These are phyloP conservation scores for Penicillium paxilli DNA, from an alignment of 495 filamentous ascomycete species.

Conservation along the genomic window DNA sequence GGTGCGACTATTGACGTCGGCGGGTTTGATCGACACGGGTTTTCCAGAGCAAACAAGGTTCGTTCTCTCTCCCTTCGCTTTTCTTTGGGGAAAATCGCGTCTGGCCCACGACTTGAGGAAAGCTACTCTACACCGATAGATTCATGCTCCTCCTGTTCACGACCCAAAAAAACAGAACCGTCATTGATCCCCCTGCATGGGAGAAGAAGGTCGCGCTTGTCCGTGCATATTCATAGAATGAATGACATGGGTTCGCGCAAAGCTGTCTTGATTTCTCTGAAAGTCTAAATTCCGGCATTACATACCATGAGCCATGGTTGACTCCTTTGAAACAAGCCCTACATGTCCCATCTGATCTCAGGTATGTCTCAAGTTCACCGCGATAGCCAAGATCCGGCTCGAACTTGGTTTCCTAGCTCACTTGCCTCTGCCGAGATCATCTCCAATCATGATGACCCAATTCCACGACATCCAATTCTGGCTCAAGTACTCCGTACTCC, in stretches of 20 bases:
- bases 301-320: neutral
- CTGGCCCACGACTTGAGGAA: neutral
- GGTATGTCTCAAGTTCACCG: neutral
- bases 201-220: neutral
- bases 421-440: neutral
- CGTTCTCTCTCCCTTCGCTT: constrained; percentile 2
- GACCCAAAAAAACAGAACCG: neutral
- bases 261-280: neutral
- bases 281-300: neutral
- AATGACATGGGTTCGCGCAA: neutral
- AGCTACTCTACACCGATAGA: neutral
- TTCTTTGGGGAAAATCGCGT: constrained; percentile 10
- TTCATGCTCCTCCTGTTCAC: no score
- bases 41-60: constrained; percentile 4
- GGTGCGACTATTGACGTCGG: constrained; percentile 18
- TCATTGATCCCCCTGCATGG: neutral
- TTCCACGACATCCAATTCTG: neutral
- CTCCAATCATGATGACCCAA: neutral
- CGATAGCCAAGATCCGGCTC: neutral
- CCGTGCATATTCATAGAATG: neutral
- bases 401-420: neutral
- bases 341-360: neutral
- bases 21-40: constrained; percentile 7
- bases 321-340: neutral
- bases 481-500: no score